phyloP scores from a whole-genome alignment of 108 stramenopile genomes.

The Cyclotella sp. region DNA sequence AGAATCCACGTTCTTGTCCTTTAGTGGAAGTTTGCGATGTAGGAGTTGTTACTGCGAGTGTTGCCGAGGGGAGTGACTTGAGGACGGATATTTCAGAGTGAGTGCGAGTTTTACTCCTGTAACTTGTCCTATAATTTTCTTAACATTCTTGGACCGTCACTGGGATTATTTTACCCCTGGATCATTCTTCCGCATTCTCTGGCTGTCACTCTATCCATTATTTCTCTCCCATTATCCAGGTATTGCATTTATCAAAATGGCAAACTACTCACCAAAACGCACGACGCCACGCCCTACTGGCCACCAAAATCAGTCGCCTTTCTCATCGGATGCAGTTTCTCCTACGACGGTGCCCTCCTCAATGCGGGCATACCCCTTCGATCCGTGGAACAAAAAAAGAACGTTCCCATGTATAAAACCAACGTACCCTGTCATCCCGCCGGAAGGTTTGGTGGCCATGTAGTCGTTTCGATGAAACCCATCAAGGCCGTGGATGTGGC shows the following conservation, averaged over 20 bases:
- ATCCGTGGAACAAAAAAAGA: conserved; percentile 71
- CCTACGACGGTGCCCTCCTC: conserved; percentile 82
- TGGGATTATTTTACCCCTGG: too few species aligned
- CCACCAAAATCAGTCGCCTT: conserved; percentile 81
- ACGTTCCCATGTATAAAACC: conserved; percentile 93
- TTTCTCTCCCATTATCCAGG: conserved; percentile 22
- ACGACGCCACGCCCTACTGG: conserved; percentile 74
- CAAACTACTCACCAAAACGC: conserved; percentile 61
- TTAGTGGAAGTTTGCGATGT: conserved; percentile 85
- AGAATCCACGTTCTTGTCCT: conserved; percentile 88
- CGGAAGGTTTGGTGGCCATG: conserved; percentile 70
- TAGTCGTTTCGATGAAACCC: conserved; percentile 93
- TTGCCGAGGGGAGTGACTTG: conserved; percentile 62
- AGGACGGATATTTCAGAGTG: conserved; percentile 76
- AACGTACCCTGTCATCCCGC: conserved; percentile 67
- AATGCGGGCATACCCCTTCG: conserved; percentile 76
- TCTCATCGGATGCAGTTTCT: conserved; percentile 87
- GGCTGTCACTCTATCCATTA: not conserved
- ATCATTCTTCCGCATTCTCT: too few species aligned
- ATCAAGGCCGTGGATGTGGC: conserved; percentile 69
- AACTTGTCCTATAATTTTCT: not conserved
- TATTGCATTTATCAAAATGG: conserved; percentile 83
- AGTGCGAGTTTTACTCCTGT: conserved; percentile 23
- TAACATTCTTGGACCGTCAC: not conserved
- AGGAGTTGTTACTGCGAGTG: conserved; percentile 47